Evolutionary conservation across 169 alveolate genomes (phyloP), one percentile per base, ranked within the genome.

Genomic region (Babesia divergens): DNA sequence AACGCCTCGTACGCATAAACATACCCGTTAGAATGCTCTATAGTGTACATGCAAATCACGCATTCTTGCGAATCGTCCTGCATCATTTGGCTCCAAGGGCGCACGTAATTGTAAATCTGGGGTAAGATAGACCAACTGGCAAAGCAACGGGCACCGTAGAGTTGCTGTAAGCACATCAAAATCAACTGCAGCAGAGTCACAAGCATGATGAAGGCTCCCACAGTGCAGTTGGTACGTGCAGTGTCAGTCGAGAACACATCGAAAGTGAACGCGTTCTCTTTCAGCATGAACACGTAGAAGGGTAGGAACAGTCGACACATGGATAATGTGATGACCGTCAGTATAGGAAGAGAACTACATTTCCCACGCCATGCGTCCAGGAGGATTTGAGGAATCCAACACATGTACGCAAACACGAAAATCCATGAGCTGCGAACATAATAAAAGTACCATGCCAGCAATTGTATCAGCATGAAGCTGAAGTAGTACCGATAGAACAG

Each of bases 291-390:
- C 13, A 86, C 52, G 76, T 90, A 90, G 6, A 59, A 31, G 13
- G 94, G 94, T 18, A 90, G 37, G 16, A 55, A 70, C 59, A 90
- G 8, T 14, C 90, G 71, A 44, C 91, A 74, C 35, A 82, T 5
- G 4, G 89, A 52, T 7, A 83, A 40, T 28, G 54, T 46, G 26
- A 74, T 42, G 51, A 76, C 82, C 34, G 89, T 51, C 31, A 28
- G 52, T 28, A 74, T 31, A 80, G 67, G 65, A 20, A 90, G 40
- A 0, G 91, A 69, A 32, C 69, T 55, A 38, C 90, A 58, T 28
- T 86, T 92, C 1, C 93, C 94, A 18, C 77, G 83, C 93, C 93
- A 90, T 49, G 89, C 84, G 65, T 90, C 93, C 56, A 88, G 54
- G 24, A 68, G 53, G 18, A 90, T 90, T 65, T 90, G 94, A 5